Conservation (phyloP, 441 rosid genomes). For the Adansonia rubrostipa region DNA sequence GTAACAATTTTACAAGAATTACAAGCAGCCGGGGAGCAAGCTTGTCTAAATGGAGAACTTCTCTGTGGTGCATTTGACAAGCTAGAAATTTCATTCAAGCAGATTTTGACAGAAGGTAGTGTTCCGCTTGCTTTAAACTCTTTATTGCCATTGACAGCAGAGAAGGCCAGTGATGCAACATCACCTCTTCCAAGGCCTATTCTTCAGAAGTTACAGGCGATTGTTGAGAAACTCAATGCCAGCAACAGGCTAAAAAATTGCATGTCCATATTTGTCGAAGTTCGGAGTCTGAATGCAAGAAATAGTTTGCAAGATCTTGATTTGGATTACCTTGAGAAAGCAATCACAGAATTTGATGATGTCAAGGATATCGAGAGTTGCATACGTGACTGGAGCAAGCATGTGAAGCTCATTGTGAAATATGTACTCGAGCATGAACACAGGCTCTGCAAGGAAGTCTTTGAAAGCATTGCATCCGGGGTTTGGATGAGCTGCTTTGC, state of each 20-base stretch:
- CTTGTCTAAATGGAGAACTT: constrained; percentile 30
- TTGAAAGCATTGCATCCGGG: constrained; percentile 37
- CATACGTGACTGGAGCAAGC: constrained; percentile 58
- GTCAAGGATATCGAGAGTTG: constrained; percentile 44
- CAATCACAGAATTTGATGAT: constrained; percentile 46
- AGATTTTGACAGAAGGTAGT: constrained; percentile 42
- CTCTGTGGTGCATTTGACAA: constrained; percentile 50
- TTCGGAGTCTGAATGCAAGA: constrained; percentile 45
- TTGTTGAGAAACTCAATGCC: constrained; percentile 46
- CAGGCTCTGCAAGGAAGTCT: constrained; percentile 56
- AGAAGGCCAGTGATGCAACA: constrained; percentile 24
- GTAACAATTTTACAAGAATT: constrained; percentile 47
- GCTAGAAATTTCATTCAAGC: constrained; percentile 56
- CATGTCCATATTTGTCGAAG: constrained; percentile 38
- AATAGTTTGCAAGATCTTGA: constrained; percentile 45
- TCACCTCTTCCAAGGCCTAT: constrained; percentile 29
- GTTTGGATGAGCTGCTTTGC: constrained; percentile 51
- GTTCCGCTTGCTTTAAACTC: neutral
- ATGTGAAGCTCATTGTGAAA: constrained; percentile 58
- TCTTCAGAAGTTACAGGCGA: constrained; percentile 49
- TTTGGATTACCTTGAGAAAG: constrained; percentile 51
- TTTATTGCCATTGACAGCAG: neutral
- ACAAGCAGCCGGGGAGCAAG: constrained; percentile 40
- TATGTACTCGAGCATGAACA: constrained; percentile 51
- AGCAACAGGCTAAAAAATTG: constrained; percentile 45